Evolutionary conservation across 2,329 filamentous ascomycete genomes (phyloP).

Genomic region (Gliomastix tumulicola): DNA sequence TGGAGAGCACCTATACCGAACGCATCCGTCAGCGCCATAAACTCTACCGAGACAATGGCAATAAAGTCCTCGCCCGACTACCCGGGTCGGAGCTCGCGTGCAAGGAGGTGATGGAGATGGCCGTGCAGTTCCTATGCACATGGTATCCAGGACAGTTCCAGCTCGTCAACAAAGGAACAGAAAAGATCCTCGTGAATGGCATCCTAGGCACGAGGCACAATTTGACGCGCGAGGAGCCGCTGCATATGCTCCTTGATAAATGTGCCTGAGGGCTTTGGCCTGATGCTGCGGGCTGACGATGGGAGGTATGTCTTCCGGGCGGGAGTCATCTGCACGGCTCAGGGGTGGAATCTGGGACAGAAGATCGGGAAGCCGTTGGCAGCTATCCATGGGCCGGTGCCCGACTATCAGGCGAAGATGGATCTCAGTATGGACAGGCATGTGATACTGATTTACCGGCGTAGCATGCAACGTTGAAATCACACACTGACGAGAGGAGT

Average conservation of each 20-base stretch:
- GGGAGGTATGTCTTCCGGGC: conserved; percentile 71
- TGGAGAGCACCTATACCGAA: conserved; percentile 64
- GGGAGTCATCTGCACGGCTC: conserved; percentile 68
- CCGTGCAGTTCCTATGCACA: conserved; percentile 68
- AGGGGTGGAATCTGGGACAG: conserved; percentile 71
- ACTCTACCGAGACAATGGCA: conserved; percentile 57
- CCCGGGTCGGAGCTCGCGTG: conserved; percentile 73
- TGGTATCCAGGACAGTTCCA: conserved; percentile 73
- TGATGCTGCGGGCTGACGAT: conserved; percentile 64
- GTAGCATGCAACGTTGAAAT: too few relatives aligned
- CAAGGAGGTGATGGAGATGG: conserved; percentile 86
- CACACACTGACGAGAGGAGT: too few relatives aligned
- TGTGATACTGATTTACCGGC: conserved; percentile 11
- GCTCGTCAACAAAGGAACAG: conserved; percentile 47
- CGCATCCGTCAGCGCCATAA: conserved; percentile 63
- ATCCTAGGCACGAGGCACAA: conserved; percentile 59
- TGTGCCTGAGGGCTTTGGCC: conserved; percentile 76
- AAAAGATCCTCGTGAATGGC: conserved; percentile 53
- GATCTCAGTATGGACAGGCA: conserved; percentile 79
- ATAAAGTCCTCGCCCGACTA: conserved; percentile 57
- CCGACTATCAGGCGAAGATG: conserved; percentile 85
- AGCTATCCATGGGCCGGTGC: conserved; percentile 67
- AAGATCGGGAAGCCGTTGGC: conserved; percentile 68
- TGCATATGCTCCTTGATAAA: conserved; percentile 69
- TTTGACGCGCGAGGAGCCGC: conserved; percentile 54